Evolutionary conservation across 2,329 filamentous ascomycete genomes (phyloP).

Genomic region (Pestalotiopsis sp.): DNA sequence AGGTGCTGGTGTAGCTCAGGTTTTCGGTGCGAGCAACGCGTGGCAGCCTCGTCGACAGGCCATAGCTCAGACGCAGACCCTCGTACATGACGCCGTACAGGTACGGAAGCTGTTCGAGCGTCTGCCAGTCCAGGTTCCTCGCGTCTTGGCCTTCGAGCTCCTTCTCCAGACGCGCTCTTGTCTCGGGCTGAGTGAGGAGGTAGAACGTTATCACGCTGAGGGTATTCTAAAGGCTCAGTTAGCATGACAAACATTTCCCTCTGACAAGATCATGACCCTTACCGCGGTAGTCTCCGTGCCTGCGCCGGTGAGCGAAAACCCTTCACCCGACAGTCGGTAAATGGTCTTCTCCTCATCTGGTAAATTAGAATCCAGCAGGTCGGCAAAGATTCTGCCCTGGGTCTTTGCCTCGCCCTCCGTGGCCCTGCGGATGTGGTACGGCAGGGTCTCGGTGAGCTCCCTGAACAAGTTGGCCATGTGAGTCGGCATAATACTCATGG

Average conservation of each 20-base stretch:
- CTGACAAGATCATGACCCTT: neutral
- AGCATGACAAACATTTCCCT: too few species aligned
- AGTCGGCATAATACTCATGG: constrained; percentile 23
- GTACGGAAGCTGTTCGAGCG: constrained; percentile 25
- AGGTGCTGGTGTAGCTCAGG: constrained; percentile 17
- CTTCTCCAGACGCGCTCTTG: constrained; percentile 30
- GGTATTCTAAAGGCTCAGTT: constrained; percentile 19
- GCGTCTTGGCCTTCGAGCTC: constrained; percentile 32
- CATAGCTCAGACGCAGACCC: constrained; percentile 23
- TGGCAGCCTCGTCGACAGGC: constrained; percentile 16
- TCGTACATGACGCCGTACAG: constrained; percentile 23
- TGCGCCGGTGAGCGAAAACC: constrained; percentile 39
- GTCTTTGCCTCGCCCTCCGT: constrained; percentile 22
- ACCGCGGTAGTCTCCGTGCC: constrained; percentile 42
- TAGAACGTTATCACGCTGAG: constrained; percentile 16
- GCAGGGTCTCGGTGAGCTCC: constrained; percentile 20
- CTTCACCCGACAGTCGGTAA: constrained; percentile 39
- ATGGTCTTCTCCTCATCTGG: constrained; percentile 36
- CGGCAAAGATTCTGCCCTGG: constrained; percentile 38
- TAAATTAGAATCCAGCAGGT: constrained; percentile 33
- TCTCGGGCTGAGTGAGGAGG: constrained; percentile 32
- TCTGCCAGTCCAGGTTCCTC: constrained; percentile 18
- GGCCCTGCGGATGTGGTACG: constrained; percentile 32
- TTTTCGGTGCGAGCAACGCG: constrained; percentile 21
- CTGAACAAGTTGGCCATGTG: constrained; percentile 16